Conservation (phyloP, 2,329 filamentous ascomycete genomes). For the Bipolaris zeicola region DNA sequence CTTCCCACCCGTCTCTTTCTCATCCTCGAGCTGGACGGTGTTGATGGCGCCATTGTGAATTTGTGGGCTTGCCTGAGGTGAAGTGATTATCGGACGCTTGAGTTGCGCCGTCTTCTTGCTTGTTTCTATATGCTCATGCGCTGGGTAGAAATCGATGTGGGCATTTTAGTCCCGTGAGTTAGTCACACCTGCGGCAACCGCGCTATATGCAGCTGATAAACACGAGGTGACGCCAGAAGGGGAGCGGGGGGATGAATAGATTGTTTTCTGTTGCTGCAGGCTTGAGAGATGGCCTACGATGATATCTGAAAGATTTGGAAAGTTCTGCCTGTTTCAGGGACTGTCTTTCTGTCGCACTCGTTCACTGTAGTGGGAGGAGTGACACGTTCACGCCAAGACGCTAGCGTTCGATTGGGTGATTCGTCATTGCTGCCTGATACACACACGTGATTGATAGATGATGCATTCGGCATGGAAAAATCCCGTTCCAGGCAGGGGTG, state of each 20-base stretch:
- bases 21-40: background rate
- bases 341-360: background rate
- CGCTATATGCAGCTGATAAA: slow-evolving; percentile 11
- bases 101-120: background rate
- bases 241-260: slow-evolving; percentile 1
- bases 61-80: background rate
- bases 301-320: background rate
- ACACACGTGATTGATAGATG: background rate
- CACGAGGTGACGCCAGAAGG: slow-evolving; percentile 1
- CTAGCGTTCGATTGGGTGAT: slow-evolving; percentile 8
- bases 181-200: slow-evolving; percentile 11
- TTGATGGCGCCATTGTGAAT: slow-evolving; percentile 11
- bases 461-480: background rate
- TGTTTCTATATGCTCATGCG: background rate
- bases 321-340: background rate
- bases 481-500: background rate
- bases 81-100: background rate
- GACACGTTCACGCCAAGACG: slow-evolving; percentile 20
- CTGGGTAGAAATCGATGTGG: background rate
- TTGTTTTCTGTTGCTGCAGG: background rate
- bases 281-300: too few species aligned
- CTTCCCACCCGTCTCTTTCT: slow-evolving; percentile 16
- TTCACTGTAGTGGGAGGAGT: slow-evolving; percentile 10
- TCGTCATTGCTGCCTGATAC: slow-evolving; percentile 5
- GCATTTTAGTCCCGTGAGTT: slow-evolving; percentile 7